phyloP scores from a whole-genome alignment of 2,329 filamentous ascomycete species.

The Periconia digitata region DNA sequence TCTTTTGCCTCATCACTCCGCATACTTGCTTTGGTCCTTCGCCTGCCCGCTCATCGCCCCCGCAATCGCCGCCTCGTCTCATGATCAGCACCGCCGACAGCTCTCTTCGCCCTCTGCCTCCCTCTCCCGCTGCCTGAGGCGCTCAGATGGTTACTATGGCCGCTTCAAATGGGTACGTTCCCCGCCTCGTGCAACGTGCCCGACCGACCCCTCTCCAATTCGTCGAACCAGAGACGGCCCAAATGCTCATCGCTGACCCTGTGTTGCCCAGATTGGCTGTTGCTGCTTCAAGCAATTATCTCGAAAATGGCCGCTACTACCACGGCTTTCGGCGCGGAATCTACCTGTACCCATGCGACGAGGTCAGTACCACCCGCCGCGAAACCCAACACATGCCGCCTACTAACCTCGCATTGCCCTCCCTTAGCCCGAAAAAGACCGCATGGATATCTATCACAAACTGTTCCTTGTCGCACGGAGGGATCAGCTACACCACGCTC shows the following conservation, averaged over 20 bases:
- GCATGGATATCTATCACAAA: constrained; percentile 81
- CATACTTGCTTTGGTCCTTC: background rate
- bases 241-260: background rate
- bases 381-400: background rate
- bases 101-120: constrained; percentile 14
- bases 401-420: constrained; percentile 14
- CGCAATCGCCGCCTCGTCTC: background rate
- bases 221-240: background rate
- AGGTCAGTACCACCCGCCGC: constrained; percentile 51
- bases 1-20: background rate
- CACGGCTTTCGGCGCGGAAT: constrained; percentile 67
- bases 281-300: constrained; percentile 50
- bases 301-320: constrained; percentile 70
- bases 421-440: constrained; percentile 68
- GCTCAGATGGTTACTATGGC: constrained; percentile 47
- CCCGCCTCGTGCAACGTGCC: constrained; percentile 37
- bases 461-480: constrained; percentile 67
- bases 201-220: constrained; percentile 6
- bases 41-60: no score
- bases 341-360: constrained; percentile 78
- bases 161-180: constrained; percentile 46
- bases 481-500: constrained; percentile 51
- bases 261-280: constrained; percentile 39
- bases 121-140: constrained; percentile 22
- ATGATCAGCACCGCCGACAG: constrained; percentile 5